These are phyloP conservation scores for Pythium dissimile DNA, from an alignment of 352 stramenopile species.

Conservation along the genomic window DNA sequence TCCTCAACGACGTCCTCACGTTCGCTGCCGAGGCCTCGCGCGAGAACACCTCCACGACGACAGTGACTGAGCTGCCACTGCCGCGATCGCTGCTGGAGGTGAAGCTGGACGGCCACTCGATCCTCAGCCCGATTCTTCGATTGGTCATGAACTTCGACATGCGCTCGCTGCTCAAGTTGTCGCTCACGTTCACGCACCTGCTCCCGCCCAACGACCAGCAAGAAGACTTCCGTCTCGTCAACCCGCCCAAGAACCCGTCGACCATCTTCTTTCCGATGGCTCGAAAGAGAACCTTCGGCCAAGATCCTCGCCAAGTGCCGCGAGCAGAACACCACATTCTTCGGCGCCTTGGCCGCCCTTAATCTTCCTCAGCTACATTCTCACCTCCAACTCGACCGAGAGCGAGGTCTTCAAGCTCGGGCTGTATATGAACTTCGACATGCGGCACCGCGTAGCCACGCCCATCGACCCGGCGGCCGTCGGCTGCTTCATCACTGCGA, in stretches of 20 bases:
- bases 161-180: background rate
- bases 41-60: background rate
- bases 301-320: conserved; percentile 32
- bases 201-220: conserved; percentile 23
- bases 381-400: background rate
- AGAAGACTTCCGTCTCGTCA: conserved; percentile 29
- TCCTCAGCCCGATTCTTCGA: background rate
- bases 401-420: conserved; percentile 36
- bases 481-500: conserved; percentile 32
- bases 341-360: conserved; percentile 30
- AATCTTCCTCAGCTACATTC: conserved; percentile 21
- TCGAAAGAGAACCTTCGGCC: conserved; percentile 28
- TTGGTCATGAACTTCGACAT: background rate
- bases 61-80: conserved; percentile 20
- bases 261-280: conserved; percentile 33
- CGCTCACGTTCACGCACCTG: conserved; percentile 20
- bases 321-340: conserved; percentile 36
- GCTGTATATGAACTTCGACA: conserved; percentile 39
- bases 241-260: conserved; percentile 24
- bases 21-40: conserved; percentile 24
- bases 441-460: conserved; percentile 35
- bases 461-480: conserved; percentile 30
- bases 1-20: conserved; percentile 36
- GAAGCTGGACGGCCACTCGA: background rate
- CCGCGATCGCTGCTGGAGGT: conserved; percentile 26